A percentile compares a stretch with the other conserved stretches of the same genome.
Evolutionary conservation across 2,329 filamentous ascomycete species (phyloP).

Genomic region (Apiospora arundinis): DNA sequence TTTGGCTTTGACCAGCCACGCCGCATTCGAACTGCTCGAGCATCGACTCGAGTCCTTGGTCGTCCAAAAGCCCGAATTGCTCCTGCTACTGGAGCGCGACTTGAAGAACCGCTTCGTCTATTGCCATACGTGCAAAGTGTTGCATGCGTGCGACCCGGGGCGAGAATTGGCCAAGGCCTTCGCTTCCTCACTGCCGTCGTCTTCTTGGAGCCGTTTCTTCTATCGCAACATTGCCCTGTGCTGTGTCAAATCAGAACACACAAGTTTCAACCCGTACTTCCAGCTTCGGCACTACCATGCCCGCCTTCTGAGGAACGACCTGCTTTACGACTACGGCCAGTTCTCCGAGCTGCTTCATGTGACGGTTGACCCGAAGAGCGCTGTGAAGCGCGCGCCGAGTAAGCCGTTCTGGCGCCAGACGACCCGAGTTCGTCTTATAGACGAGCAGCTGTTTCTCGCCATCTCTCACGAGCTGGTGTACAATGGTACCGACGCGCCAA

Average conservation of each 20-base stretch:
- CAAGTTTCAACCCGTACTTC: neutral
- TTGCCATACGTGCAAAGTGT: neutral
- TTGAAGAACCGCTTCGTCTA: slow-evolving; percentile 14
- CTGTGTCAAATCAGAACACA: neutral
- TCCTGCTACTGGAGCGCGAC: neutral
- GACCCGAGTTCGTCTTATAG: neutral
- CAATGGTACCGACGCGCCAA: neutral
- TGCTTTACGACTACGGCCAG: slow-evolving; percentile 5
- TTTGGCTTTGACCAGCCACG: slow-evolving; percentile 3
- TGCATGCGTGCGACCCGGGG: neutral
- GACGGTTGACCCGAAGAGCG: neutral
- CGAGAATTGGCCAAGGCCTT: neutral
- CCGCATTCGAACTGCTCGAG: slow-evolving; percentile 5
- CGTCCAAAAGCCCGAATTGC: neutral
- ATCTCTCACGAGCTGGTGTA: slow-evolving; percentile 12
- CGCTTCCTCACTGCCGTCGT: neutral
- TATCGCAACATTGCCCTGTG: neutral
- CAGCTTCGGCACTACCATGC: slow-evolving; percentile 11
- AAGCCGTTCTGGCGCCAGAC: slow-evolving; percentile 13
- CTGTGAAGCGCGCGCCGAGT: neutral
- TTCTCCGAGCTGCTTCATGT: slow-evolving; percentile 6
- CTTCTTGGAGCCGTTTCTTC: neutral
- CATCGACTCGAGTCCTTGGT: slow-evolving; percentile 2
- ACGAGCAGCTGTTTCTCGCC: slow-evolving; percentile 10
- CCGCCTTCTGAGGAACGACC: neutral